These are phyloP conservation scores for Podaxis sp. DNA, from an alignment of 768 basidiomycete genomes.

Conservation along the genomic window DNA sequence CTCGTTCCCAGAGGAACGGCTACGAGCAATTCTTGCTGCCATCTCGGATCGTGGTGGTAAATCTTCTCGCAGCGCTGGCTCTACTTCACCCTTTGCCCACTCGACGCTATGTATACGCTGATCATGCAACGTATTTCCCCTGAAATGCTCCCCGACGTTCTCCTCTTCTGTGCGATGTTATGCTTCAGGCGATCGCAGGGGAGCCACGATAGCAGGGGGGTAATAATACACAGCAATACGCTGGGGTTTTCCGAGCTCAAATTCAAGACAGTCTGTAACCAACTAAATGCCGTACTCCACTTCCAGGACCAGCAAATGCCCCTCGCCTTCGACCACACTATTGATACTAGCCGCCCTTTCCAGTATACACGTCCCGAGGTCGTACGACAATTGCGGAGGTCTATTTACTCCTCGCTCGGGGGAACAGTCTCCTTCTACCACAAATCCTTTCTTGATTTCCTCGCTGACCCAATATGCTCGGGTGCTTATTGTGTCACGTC, in stretches of 20 bases:
- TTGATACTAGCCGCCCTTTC: background rate
- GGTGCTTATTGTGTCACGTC: background rate
- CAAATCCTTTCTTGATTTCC: conserved; percentile 7
- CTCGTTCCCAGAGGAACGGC: background rate
- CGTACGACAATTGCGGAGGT: background rate
- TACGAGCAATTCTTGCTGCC: background rate
- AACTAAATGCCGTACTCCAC: background rate
- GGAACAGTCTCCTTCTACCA: background rate
- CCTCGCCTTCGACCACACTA: background rate
- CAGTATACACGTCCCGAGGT: background rate
- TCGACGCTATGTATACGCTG: background rate
- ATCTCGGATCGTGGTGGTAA: background rate
- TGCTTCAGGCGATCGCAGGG: background rate
- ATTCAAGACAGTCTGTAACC: background rate
- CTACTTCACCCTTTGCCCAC: background rate
- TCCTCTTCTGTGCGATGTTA: background rate
- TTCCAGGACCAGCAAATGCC: background rate
- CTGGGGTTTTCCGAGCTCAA: background rate
- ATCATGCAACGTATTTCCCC: background rate
- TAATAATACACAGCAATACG: background rate
- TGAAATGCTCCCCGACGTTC: background rate
- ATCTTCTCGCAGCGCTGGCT: background rate
- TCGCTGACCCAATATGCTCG: background rate
- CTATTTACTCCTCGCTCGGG: background rate
- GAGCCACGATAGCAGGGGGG: background rate